Conservation (phyloP, 2,329 filamentous ascomycete species). For the Uncinocarpus reesii region DNA sequence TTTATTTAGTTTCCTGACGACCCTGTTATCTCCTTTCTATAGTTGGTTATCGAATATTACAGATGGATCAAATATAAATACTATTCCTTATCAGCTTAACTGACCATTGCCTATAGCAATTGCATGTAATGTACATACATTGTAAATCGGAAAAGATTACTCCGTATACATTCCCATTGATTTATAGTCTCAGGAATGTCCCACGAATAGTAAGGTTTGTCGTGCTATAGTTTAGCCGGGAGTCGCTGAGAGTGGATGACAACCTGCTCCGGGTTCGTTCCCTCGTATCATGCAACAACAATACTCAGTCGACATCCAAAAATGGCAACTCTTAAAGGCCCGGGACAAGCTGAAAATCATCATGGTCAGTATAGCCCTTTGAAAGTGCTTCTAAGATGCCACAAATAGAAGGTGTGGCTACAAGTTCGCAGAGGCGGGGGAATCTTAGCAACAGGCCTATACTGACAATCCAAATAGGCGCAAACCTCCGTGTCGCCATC, state of each 20-base stretch:
- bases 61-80: neutral
- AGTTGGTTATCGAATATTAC: neutral
- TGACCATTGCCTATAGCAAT: too few relatives aligned
- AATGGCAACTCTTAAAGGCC: constrained; percentile 52
- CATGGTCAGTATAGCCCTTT: constrained; percentile 51
- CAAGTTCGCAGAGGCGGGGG: neutral
- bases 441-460: neutral
- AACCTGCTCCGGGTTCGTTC: too few relatives aligned
- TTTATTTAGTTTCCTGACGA: neutral
- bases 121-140: too few relatives aligned
- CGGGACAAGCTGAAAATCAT: constrained; percentile 47
- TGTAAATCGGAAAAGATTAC: too few relatives aligned
- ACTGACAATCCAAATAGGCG: constrained; percentile 22
- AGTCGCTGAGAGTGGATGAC: too few relatives aligned
- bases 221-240: too few relatives aligned
- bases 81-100: neutral
- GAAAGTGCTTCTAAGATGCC: too few relatives aligned
- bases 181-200: too few relatives aligned
- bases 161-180: too few relatives aligned
- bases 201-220: too few relatives aligned
- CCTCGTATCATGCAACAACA: too few relatives aligned
- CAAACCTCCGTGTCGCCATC: constrained; percentile 77
- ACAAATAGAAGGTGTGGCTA: too few relatives aligned
- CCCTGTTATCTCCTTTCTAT: neutral
- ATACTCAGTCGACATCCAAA: constrained; percentile 17